Evolutionary conservation across 257 asterid species (phyloP), one percentile per base, ranked within the genome.

Genomic region (Petunia axillaris): DNA sequence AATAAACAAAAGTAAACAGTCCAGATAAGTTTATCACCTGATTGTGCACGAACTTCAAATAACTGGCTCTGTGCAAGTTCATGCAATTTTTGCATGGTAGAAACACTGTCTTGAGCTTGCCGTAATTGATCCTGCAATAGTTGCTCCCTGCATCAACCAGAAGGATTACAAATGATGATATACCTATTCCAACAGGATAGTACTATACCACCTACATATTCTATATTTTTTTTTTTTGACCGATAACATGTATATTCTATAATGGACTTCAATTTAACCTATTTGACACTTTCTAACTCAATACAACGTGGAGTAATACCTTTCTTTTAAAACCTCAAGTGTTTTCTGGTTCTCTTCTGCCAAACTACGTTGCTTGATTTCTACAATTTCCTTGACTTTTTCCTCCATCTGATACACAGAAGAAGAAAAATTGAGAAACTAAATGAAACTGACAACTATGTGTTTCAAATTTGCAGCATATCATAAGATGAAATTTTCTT

Each of bases 291-390:
- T 65, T 41, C 36, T 65, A 65, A 65, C 7, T 65, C 78, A 73
- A 73, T 52, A 50, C 59, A 46, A 70, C 76, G 70, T 63, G 48
- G 46, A 25, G 25, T 25, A 79, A 73, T 90, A 92, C 98, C 99
- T 91, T 89, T 95, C 99, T 84, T 94, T 96, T 46, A 94, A 82
- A 81, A 92, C 97, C 89, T 94, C 99, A 91, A 96, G 81, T 16
- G 97, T 89, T 88, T 95, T 96, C 89, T 96, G 98, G 88, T 94
- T 96, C 92, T 96, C 99, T 85, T 96, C 99, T 4, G 98, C 99
- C 92, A 96, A 84, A 89, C 90, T 94, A 48, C 98, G 98, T 82
- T 96, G 99, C 91, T 96, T 96, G 65, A 96, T 96, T 88, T 96
- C 99, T 84, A 96, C 97, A 82, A 90, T 85, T 92, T 96, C 98